A percentile compares a stretch with the other conserved stretches of the same genome.
Conservation (phyloP, 2,329 filamentous ascomycete species). For the Allantophomopsis cytisporea region DNA sequence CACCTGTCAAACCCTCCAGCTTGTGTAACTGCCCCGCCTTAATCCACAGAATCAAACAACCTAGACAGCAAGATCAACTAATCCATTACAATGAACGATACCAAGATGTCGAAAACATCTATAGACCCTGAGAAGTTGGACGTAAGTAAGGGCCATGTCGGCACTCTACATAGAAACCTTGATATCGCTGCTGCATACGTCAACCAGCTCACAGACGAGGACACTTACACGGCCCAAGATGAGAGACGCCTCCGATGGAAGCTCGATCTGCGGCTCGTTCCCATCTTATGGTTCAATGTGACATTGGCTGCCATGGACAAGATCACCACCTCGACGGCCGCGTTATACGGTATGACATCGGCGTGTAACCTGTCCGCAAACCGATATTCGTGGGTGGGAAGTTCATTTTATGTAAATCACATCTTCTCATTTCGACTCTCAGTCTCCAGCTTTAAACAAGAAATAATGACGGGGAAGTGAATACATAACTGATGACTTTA, state of each 20-base stretch:
- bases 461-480: too few species aligned
- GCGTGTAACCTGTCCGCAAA: not conserved
- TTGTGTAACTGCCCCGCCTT: too few species aligned
- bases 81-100: not conserved
- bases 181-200: slow-evolving; percentile 18
- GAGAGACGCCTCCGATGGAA: slow-evolving; percentile 22
- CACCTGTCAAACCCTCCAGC: too few species aligned
- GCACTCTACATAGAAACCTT: slow-evolving; percentile 3
- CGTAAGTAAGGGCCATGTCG: not conserved
- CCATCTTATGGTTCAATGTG: slow-evolving; percentile 22
- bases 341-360: not conserved
- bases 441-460: too few species aligned
- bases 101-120: slow-evolving; percentile 1
- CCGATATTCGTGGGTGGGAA: not conserved
- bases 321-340: slow-evolving; percentile 8
- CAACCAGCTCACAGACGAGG: slow-evolving; percentile 12
- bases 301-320: slow-evolving; percentile 11
- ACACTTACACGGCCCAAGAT: slow-evolving; percentile 15
- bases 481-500: not conserved
- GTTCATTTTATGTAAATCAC: not conserved
- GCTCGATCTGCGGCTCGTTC: slow-evolving; percentile 25
- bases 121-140: not conserved
- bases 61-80: too few species aligned
- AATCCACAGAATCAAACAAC: too few species aligned
- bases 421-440: too few species aligned